Evolutionary conservation across 495 filamentous ascomycete species (phyloP), one percentile per base, ranked within the genome.

Genomic region (Echria macrotheca): DNA sequence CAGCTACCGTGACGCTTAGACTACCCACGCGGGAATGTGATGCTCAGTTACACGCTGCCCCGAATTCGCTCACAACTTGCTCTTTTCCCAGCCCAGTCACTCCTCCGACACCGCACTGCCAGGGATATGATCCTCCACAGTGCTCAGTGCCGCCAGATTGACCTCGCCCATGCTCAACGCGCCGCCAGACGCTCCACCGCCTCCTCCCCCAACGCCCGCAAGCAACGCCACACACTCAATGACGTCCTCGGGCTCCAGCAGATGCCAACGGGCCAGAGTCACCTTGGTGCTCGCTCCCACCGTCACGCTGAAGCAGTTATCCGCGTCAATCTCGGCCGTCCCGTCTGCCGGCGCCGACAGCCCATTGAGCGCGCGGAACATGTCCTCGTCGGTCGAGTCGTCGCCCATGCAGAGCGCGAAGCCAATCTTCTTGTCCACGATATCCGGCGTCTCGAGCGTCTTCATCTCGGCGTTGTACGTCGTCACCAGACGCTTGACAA

Each of bases 361-460:
- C 21, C 72, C 76, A 46, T 78, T 76, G 12, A 89, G 73, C 2
- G 83, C 80, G 36, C 82, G 81, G 77, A 80, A 80, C 79, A 72
- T 81, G 85, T 93, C 93, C 77, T 98, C 93, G 66, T 98, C 93
- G 9, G 93, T 97, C 50, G 90, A 93, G 57, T 98, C 93, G 65
- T 98, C 93, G 18, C 93, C 93, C 26, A 87, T 69, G 60, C 93
- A 98, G 31, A 96, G 69, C 21, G 91, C 82, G 54, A 96, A 95
- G 22, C 87, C 86, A 0, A 89, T 76, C 49, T 74, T 70, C 58
- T 71, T 70, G 29, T 51, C 14, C 44, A 14, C 7, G 32, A 29
- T 18, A 15, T 8, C 38, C 10, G 49, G 22, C 19, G 42, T 26
- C 17, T 49, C 44, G 25, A 57, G 37, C 5, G 60, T 39, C 39